Evolutionary conservation across 2,329 filamentous ascomycete genomes (phyloP).

Genomic region (Reticulascus tulasneorum): DNA sequence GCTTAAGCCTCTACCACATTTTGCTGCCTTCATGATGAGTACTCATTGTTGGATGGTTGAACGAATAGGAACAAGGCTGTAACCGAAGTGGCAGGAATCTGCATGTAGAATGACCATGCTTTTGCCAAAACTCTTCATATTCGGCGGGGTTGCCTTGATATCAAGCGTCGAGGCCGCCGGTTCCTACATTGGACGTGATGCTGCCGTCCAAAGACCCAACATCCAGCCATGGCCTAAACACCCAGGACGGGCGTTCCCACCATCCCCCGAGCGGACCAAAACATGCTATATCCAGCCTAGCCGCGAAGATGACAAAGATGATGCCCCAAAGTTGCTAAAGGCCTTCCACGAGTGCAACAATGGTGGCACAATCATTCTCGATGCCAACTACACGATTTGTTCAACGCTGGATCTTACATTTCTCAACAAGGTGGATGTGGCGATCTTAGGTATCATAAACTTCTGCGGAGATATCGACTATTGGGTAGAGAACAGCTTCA

Average conservation of each 20-base stretch:
- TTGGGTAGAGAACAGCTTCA: conserved; percentile 63
- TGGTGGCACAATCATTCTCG: conserved; percentile 59
- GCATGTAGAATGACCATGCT: no score
- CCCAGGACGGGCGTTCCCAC: conserved; percentile 14
- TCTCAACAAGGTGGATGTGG: conserved; percentile 58
- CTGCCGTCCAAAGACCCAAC: conserved; percentile 9
- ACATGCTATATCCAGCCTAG: conserved; percentile 21
- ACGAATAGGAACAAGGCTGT: no score
- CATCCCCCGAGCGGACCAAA: conserved; percentile 17
- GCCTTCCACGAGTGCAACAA: conserved; percentile 57
- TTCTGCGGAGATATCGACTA: conserved; percentile 67
- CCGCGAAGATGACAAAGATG: conserved; percentile 22
- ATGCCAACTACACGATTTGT: conserved; percentile 56
- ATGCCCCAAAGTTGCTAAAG: conserved; percentile 38
- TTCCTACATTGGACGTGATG: background rate
- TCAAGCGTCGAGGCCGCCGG: conserved; percentile 6
- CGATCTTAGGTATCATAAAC: conserved; percentile 50
- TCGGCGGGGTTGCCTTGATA: conserved; percentile 10
- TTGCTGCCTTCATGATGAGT: no score
- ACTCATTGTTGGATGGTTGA: no score
- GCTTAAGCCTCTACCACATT: no score
- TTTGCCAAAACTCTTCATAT: no score
- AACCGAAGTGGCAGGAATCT: no score
- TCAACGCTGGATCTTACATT: conserved; percentile 64
- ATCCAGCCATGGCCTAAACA: conserved; percentile 15